Conservation (phyloP, 768 basidiomycete genomes). For the Polyporus arcularius region DNA sequence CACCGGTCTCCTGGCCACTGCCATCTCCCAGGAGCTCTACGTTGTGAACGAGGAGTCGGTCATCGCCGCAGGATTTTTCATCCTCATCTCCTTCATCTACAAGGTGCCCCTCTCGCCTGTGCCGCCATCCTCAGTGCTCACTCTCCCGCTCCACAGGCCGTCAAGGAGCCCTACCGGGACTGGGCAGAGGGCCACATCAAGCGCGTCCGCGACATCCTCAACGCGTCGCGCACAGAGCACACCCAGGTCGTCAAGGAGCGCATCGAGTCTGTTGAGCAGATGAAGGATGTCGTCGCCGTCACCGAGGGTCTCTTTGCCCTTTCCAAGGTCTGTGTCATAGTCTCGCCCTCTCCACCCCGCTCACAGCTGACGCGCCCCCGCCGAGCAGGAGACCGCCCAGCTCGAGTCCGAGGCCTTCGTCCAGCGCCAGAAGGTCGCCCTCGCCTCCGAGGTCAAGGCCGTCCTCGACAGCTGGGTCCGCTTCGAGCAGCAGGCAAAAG, state of each 20-base stretch:
- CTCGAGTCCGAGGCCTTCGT: conserved; percentile 90
- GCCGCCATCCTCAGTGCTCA: background rate
- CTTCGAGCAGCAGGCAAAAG: conserved; percentile 95
- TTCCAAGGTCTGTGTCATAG: conserved; percentile 69
- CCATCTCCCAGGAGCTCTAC: conserved; percentile 96
- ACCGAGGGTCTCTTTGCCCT: conserved; percentile 90
- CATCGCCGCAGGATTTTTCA: conserved; percentile 78
- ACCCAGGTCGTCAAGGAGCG: conserved; percentile 91
- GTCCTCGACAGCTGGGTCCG: conserved; percentile 99
- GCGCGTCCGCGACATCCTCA: conserved; percentile 79
- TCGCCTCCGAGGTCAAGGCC: conserved; percentile 87
- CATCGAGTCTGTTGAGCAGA: conserved; percentile 86
- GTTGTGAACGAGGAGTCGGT: conserved; percentile 97
- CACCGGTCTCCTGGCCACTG: conserved; percentile 84
- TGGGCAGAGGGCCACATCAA: conserved; percentile 92
- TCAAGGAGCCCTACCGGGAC: conserved; percentile 85
- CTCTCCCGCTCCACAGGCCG: conserved; percentile 44
- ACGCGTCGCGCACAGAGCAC: conserved; percentile 83
- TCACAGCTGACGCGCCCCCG: background rate
- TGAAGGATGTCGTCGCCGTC: conserved; percentile 94
- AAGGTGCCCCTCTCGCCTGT: conserved; percentile 50
- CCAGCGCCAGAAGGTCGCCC: conserved; percentile 83
- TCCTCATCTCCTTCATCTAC: conserved; percentile 81
- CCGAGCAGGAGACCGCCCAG: conserved; percentile 82
- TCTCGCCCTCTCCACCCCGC: background rate